Conservation (phyloP, 1,139 yeast species). For the Neolecta irregularis region DNA sequence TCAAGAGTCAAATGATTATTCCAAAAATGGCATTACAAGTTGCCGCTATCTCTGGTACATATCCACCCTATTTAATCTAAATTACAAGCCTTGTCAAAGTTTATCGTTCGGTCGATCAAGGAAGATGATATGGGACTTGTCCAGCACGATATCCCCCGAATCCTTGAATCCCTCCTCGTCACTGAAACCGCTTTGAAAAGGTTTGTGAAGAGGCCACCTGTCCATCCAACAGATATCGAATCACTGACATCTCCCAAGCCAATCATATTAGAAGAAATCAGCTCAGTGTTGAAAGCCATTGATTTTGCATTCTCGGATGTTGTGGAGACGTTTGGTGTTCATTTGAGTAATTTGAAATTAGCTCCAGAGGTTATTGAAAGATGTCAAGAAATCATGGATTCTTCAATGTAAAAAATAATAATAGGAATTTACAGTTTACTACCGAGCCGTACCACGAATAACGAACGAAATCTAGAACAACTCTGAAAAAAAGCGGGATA, state of each 20-base stretch:
- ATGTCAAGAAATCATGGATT: neutral
- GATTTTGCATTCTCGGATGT: constrained; percentile 20
- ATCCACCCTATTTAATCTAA: neutral
- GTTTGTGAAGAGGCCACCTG: constrained; percentile 21
- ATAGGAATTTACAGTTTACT: neutral
- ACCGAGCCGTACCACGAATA: neutral
- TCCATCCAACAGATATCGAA: constrained; percentile 24
- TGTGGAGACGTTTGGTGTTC: constrained; percentile 19
- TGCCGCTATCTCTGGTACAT: constrained; percentile 18
- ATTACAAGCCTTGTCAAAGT: constrained; percentile 17
- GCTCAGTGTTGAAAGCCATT: constrained; percentile 16
- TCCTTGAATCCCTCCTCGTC: constrained; percentile 20
- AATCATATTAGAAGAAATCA: constrained; percentile 11
- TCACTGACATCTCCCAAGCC: constrained; percentile 3
- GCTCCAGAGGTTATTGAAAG: neutral
- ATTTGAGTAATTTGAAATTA: constrained; percentile 18
- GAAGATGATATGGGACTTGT: constrained; percentile 29
- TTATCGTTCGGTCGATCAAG: constrained; percentile 21
- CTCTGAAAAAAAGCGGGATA: constrained; percentile 25
- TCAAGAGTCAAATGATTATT: constrained; percentile 18
- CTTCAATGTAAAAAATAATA: neutral
- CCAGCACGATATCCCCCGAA: constrained; percentile 25
- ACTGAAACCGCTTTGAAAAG: constrained; percentile 20
- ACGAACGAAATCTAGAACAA: constrained; percentile 34
- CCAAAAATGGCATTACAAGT: constrained; percentile 21